Base-by-base conservation (phyloP, 1,284 basidiomycete species). In the Trametes versicolor region DNA sequence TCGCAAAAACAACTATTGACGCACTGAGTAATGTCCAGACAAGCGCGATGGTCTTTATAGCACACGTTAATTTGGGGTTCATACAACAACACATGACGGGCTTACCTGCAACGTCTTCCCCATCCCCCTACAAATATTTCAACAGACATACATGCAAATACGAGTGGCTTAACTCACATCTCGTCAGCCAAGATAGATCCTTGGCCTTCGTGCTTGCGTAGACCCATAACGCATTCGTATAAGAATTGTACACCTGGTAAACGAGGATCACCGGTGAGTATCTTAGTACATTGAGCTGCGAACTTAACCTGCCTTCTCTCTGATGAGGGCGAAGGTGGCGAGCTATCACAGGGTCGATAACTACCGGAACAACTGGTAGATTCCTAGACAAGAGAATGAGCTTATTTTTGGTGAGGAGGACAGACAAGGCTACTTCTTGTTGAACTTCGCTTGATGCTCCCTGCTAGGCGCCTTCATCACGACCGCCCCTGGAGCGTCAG, bases 121-220 rank as follows among this genome's bases (percentile, higher is more conserved):
- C 61, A 98, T 86, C 52, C 96, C 96, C 95, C 96, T 97, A 66
- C 10, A 61, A 10, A 56, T 49, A 48, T 12, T 36, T 62, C n/a
- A 48, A 48, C 47, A 52, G 12, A 34, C 12, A 58, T 29, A 49
- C 29, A 21, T 8, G 47, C 49, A 60, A 59, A 36, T 15, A 48
- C n/a, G 29, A 48, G 39, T 41, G 45, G 12, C 17, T 25, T 13
- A 23, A n/a, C 82, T 63, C 64, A 93, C 94, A 98, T 97, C 74
- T 99, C 97, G 77, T 99, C 98, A 1, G 97, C 98, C 32, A 99
- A 84, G 67, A 99, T 99, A 72, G 95, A 97, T 1, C 98, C 98
- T 70, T 95, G 86, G 8, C 92, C 91, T 76, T 96, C 94, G 65
- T 94, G 91, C 71, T 91, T 93, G 36, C 93, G 86, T 76, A 99